Percentiles rank a stretch among this genome's conserved stretches.
phyloP scores from a whole-genome alignment of 257 asterid species.

The Solanum virginianum region DNA sequence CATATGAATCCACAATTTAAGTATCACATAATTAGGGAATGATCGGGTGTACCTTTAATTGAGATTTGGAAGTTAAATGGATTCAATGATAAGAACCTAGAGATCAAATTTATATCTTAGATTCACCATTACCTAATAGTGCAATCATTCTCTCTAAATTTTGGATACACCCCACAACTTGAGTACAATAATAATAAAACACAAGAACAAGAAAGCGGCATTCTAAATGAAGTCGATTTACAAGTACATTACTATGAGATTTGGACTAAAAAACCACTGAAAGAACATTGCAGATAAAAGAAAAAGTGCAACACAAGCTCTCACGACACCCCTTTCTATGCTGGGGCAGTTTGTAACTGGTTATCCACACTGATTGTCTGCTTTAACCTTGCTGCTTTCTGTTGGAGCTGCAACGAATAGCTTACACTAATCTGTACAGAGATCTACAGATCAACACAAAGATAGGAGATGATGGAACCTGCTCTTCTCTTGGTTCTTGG shows the following conservation, averaged over 20 bases:
- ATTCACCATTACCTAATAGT: no score
- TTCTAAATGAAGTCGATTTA: background rate
- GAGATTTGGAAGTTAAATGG: no score
- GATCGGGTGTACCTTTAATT: no score
- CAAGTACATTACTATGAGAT: background rate
- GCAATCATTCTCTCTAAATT: no score
- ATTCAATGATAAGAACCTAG: no score
- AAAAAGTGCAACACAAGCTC: background rate
- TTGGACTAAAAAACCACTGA: background rate
- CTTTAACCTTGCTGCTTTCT: background rate
- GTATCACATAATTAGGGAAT: no score
- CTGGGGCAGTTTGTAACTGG: background rate
- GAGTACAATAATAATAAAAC: background rate
- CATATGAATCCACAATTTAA: no score
- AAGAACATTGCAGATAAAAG: background rate
- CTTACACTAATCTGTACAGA: no score
- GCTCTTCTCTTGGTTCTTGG: conserved; percentile 71
- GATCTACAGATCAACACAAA: conserved; percentile 49
- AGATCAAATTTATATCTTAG: no score
- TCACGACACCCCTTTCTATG: background rate
- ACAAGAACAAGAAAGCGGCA: background rate
- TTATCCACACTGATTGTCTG: background rate
- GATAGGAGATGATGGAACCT: conserved; percentile 66
- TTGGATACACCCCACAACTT: background rate
- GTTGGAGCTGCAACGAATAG: background rate